Base-by-base conservation (phyloP, 2,329 filamentous ascomycete species). In the Cucurbitaria berberidis region DNA sequence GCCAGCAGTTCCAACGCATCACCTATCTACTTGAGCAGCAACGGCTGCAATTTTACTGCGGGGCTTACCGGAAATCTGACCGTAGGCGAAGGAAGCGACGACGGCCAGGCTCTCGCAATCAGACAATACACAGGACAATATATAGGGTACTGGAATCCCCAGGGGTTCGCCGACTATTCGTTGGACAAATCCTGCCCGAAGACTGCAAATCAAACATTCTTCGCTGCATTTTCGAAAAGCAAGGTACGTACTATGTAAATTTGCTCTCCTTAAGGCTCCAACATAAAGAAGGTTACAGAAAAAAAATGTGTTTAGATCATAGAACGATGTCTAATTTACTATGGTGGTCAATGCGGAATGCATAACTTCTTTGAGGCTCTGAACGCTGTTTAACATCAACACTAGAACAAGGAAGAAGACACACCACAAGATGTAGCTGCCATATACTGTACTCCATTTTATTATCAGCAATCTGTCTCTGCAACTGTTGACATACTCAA, bases 401-500 rank as follows among this genome's bases (percentile, higher is more conserved):
- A 59, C 27, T 62, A 67, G 36, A 15, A 40, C 7, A 51, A 36
- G 10, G 47, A 16, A 0, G 26, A 48, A 3, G 66, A 68, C 26
- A 53, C 61, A 0, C 51, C 58, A 1, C 48, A 62, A 0, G 56
- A 67, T 1, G 56, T 64, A 0, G 67, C 69, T 1, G 43, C 52
- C 0, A 45, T 73, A 1, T 73, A 57, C 24, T 73, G 70, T 10
- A 13, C 34, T 8, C 59, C 68, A 0, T 58, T 29, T 0, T 86
- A 85, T 49, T 79, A 75, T 43, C 69, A 74, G n/a, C 80, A 83
- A 34, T 11, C 69, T 0, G 80, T 82, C 0, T 62, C 67, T 0
- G 78, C 80, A 0, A 79, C 73, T 0, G 70, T 85, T 1, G 59
- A 69, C 10, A 27, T 27, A 1, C 0, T 9, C 0, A 61, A 51